Conservation (phyloP, 1,139 yeast genomes). For the Tardiomyces depauwii region DNA sequence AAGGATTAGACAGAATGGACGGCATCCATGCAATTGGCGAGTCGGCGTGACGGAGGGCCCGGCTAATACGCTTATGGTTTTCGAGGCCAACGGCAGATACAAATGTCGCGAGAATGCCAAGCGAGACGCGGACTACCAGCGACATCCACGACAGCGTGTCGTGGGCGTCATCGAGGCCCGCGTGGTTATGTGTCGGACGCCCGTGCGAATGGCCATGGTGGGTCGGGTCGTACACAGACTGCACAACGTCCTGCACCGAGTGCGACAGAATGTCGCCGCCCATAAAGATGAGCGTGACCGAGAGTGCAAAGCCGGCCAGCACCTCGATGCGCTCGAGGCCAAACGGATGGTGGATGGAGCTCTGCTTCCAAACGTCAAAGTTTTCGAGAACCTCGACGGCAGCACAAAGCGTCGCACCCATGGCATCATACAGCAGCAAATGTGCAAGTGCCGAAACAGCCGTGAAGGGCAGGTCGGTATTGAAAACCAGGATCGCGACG, state of each 20-base stretch:
- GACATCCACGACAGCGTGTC: conserved; percentile 12
- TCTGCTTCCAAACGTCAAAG: conserved; percentile 81
- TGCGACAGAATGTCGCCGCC: conserved; percentile 86
- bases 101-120: conserved; percentile 24
- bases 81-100: conserved; percentile 25
- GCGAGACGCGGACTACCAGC: conserved; percentile 19
- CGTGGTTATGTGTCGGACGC: conserved; percentile 35
- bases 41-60: conserved; percentile 16
- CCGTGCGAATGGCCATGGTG: conserved; percentile 26
- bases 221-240: conserved; percentile 19
- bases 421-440: conserved; percentile 73
- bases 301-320: conserved; percentile 74
- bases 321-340: conserved; percentile 87
- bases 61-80: conserved; percentile 23
- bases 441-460: conserved; percentile 78
- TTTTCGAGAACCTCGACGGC: conserved; percentile 73
- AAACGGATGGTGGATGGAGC: conserved; percentile 82
- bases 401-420: conserved; percentile 63
- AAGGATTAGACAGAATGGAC: conserved; percentile 38
- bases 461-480: conserved; percentile 42
- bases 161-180: conserved; percentile 26
- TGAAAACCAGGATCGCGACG: conserved; percentile 45
- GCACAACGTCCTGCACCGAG: conserved; percentile 53
- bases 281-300: conserved; percentile 77
- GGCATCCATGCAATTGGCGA: conserved; percentile 14